Evolutionary conservation across 2,329 filamentous ascomycete genomes (phyloP).

Genomic region (Macroventuria anomochaeta): DNA sequence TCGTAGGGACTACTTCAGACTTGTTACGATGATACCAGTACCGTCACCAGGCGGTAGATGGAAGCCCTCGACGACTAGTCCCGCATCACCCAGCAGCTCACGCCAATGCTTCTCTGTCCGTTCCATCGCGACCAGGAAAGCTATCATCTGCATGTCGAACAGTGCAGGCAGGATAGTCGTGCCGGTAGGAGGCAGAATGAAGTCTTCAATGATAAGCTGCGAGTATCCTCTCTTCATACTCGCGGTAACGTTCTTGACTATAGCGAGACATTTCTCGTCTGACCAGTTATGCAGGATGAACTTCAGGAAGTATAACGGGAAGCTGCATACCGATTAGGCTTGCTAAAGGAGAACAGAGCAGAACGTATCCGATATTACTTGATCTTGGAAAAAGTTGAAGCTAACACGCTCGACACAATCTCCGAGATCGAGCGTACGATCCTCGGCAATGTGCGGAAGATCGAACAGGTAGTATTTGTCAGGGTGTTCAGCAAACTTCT

Average conservation of each 20-base stretch:
- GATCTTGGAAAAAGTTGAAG: conserved; percentile 34
- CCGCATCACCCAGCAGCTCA: not conserved
- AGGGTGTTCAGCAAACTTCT: not conserved
- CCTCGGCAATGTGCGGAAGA: not conserved
- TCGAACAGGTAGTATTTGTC: not conserved
- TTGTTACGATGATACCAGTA: not conserved
- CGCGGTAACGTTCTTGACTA: conserved; percentile 12
- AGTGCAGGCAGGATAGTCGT: conserved; percentile 1
- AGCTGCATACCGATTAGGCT: not conserved
- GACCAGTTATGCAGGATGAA: conserved; percentile 15
- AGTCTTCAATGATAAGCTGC: conserved; percentile 17
- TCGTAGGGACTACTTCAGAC: not conserved
- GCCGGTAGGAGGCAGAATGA: conserved; percentile 7
- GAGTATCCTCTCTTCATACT: conserved; percentile 19
- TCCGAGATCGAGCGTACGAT: conserved; percentile 3
- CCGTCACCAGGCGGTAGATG: not conserved
- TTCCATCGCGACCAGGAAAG: conserved; percentile 6
- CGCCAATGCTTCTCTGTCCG: conserved; percentile 10
- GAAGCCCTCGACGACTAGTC: not conserved
- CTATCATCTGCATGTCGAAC: conserved; percentile 17
- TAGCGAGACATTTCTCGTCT: conserved; percentile 8
- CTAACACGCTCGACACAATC: conserved; percentile 14
- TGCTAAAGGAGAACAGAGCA: not conserved
- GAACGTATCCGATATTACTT: not conserved
- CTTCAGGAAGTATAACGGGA: conserved; percentile 19